Evolutionary conservation across 768 basidiomycete species (phyloP).

Genomic region (Agaricus subrufescens): DNA sequence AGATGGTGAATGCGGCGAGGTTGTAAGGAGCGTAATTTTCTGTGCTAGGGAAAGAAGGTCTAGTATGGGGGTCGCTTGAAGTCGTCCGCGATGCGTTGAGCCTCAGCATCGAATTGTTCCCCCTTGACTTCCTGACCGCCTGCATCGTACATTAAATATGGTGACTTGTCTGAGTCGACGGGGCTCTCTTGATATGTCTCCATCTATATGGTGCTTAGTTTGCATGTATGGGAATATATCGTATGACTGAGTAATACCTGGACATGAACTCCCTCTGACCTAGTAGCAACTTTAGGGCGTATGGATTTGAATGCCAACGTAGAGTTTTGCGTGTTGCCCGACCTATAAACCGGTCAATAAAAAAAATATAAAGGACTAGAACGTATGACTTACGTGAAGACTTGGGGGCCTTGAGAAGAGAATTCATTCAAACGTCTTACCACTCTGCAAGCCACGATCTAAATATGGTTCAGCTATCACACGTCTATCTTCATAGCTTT

Average conservation of each 20-base stretch:
- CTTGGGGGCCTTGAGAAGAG: slow-evolving; percentile 40
- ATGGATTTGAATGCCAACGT: slow-evolving; percentile 57
- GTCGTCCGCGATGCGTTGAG: slow-evolving; percentile 52
- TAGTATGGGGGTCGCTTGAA: slow-evolving; percentile 58
- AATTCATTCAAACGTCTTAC: slow-evolving; percentile 66
- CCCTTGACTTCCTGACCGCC: slow-evolving; percentile 40
- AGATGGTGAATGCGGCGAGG: neutral
- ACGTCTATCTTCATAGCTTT: neutral
- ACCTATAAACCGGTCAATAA: slow-evolving; percentile 14
- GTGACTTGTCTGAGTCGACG: slow-evolving; percentile 25
- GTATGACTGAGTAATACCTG: slow-evolving; percentile 34
- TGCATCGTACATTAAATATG: slow-evolving; percentile 50
- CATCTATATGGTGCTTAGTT: slow-evolving; percentile 41
- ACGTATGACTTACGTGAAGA: slow-evolving; percentile 44
- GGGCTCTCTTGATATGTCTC: slow-evolving; percentile 50
- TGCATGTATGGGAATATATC: neutral
- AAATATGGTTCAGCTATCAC: neutral
- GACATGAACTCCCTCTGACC: slow-evolving; percentile 53
- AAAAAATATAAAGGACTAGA: neutral
- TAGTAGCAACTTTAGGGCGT: slow-evolving; percentile 29
- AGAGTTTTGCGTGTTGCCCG: slow-evolving; percentile 41
- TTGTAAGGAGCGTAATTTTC: slow-evolving; percentile 2
- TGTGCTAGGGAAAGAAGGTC: neutral
- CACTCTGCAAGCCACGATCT: slow-evolving; percentile 59
- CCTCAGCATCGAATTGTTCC: slow-evolving; percentile 53